A percentile compares a stretch with the other conserved stretches of the same genome.
Conservation (phyloP, 345 rosid genomes). For the Boechera retrofracta region DNA sequence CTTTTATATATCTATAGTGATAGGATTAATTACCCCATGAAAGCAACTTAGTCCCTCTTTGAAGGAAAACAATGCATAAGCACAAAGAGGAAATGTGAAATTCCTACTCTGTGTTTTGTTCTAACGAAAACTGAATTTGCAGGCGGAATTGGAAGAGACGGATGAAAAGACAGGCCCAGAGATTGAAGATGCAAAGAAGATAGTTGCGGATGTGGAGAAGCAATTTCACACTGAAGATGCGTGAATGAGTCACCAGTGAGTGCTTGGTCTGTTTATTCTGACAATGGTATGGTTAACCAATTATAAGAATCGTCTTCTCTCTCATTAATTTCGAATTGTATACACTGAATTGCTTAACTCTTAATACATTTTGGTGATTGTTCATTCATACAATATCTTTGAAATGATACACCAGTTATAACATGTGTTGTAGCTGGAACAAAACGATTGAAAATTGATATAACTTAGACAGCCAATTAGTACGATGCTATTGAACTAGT, state of each 20-base stretch:
- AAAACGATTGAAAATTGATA: neutral
- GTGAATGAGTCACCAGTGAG: conserved; percentile 32
- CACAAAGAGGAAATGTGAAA: neutral
- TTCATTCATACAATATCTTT: neutral
- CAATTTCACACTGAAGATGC: conserved; percentile 63
- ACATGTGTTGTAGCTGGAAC: neutral
- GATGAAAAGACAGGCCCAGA: conserved; percentile 64
- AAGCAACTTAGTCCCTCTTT: neutral
- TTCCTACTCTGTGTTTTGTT: conserved; percentile 4
- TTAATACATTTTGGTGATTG: conserved; percentile 19
- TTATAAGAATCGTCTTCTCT: conserved; percentile 6
- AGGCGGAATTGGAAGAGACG: conserved; percentile 71
- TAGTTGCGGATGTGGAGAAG: conserved; percentile 63
- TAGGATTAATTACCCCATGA: neutral
- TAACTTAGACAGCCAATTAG: neutral
- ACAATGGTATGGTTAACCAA: neutral
- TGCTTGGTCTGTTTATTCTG: conserved; percentile 27
- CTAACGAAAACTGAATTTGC: conserved; percentile 29
- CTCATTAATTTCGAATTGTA: neutral
- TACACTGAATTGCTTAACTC: neutral
- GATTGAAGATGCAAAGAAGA: conserved; percentile 68
- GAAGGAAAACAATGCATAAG: neutral
- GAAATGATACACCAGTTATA: neutral
- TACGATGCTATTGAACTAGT: no score
- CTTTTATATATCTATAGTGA: conserved; percentile 8